Evolutionary conservation across 441 rosid species (phyloP), one percentile per base, ranked within the genome.

Genomic region (Adansonia rubrostipa): DNA sequence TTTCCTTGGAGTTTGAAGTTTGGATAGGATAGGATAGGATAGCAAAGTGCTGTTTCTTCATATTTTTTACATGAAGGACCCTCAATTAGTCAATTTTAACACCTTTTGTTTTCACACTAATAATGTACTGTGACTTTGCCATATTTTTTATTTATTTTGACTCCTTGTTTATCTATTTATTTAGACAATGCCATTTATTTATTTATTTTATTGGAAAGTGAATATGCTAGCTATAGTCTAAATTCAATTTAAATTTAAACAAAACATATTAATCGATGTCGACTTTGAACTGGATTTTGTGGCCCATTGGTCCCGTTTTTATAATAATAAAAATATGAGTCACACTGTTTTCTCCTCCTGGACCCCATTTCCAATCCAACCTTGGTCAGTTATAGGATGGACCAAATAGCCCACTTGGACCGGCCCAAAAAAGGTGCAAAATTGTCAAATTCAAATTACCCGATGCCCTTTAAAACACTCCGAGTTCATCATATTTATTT

Each of bases 381-480:
- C 0, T 47, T 68, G 73, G 73, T 45, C 73, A 68, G 1, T 63
- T 17, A 20, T 9, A 2, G 8, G 22, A 6, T 22, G 0, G 1
- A 33, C 74, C 20, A 14, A 14, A 24, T 19, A 20, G 19, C 11
- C 40, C 66, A 73, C n/a, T 57, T 6, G 36, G 50, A 28, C 6
- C 2, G 7, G 42, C 64, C 48, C 7, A 13, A 0, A 9, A 66
- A 48, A 36, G 80, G 85, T 28, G 75, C 47, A 65, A n/a, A 66
- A 4, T 44, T 6, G 82, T 79, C 62, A 64, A 28, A 66, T 79
- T 72, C 45, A 0, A 0, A 36, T 0, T 1, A 11, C 47, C 4
- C 56, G 0, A 4, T 17, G 11, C 75, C 1, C 1, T 44, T 67
- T 9, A 75, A 76, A 77, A 79, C 85, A 82, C 10, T 4, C 5